Evolutionary conservation across 1,284 basidiomycete genomes (phyloP).

Genomic region (Ceratobasidium papillatum): DNA sequence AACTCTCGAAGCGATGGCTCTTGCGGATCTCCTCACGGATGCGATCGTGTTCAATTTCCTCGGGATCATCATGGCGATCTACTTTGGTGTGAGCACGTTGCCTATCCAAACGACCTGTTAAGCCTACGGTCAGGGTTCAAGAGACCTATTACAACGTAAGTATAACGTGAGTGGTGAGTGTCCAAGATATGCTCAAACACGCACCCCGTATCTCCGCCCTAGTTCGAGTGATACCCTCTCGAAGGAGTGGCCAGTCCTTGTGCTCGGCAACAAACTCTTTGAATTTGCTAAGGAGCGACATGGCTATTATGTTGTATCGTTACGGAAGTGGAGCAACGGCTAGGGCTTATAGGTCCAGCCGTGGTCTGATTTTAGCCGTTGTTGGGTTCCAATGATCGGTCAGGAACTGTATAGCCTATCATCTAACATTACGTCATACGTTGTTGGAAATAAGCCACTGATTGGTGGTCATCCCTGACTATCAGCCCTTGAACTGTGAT

Average conservation of each 20-base stretch:
- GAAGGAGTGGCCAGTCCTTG: conserved; percentile 48
- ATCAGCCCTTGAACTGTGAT: too few relatives aligned
- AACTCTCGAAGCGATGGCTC: conserved; percentile 84
- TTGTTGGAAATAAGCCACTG: not conserved
- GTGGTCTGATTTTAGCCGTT: conserved; percentile 28
- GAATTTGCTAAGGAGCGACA: conserved; percentile 53
- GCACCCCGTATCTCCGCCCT: conserved; percentile 47
- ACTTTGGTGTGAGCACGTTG: conserved; percentile 53
- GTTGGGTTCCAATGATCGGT: not conserved
- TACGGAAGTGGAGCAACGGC: not conserved
- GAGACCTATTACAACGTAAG: not conserved
- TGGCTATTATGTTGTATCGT: conserved; percentile 46
- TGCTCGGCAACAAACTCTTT: conserved; percentile 48
- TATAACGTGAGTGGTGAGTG: conserved; percentile 11
- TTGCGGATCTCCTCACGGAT: conserved; percentile 76
- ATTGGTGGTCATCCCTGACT: too few relatives aligned
- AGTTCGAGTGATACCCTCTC: conserved; percentile 58
- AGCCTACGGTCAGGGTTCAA: conserved; percentile 63
- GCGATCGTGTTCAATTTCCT: conserved; percentile 72
- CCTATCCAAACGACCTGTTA: not conserved
- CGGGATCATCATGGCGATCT: conserved; percentile 75
- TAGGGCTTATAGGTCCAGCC: not conserved
- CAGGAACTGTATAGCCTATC: conserved; percentile 35
- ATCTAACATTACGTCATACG: conserved; percentile 20
- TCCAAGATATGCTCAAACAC: not conserved